A percentile compares a stretch with the other conserved stretches of the same genome.
Conservation (phyloP, 1,284 basidiomycete genomes). For the Leccinum cinnamomeum region DNA sequence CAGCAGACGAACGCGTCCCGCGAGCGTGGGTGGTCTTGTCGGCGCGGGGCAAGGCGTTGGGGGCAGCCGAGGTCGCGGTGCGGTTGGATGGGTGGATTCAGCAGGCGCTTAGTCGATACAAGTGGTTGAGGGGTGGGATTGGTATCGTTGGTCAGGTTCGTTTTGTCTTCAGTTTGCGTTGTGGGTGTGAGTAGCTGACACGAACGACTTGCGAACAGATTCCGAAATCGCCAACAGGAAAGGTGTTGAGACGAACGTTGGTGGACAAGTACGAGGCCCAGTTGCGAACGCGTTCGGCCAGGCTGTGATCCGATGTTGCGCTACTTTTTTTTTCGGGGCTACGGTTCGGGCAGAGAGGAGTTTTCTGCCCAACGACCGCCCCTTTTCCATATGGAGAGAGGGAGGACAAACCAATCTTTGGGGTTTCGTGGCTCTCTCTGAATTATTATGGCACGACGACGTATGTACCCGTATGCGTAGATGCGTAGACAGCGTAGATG, state of each 20-base stretch:
- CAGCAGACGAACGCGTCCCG: slow-evolving; percentile 65
- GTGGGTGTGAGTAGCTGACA: not conserved
- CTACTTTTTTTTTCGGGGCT: not conserved
- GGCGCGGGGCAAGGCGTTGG: slow-evolving; percentile 46
- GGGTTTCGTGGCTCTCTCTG: not conserved
- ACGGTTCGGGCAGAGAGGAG: not conserved
- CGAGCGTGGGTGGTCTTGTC: slow-evolving; percentile 74
- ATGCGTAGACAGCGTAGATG: not conserved
- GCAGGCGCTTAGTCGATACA: slow-evolving; percentile 64
- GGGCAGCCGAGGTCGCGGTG: slow-evolving; percentile 42
- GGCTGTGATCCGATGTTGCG: slow-evolving; percentile 13
- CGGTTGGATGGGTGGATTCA: slow-evolving; percentile 60
- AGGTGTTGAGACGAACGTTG: slow-evolving; percentile 58
- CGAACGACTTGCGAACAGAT: slow-evolving; percentile 41
- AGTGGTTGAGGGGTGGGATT: slow-evolving; percentile 70
- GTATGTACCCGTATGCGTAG: not conserved
- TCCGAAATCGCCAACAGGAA: slow-evolving; percentile 71
- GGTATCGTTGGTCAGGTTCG: slow-evolving; percentile 60
- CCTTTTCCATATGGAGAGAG: not conserved
- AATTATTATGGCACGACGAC: not conserved
- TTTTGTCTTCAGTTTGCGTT: not conserved
- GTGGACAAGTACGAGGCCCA: slow-evolving; percentile 54
- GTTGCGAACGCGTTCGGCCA: slow-evolving; percentile 14
- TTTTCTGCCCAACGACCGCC: not conserved
- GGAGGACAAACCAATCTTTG: not conserved